Conservation (phyloP, 2,329 filamentous ascomycete genomes). For the Verticillium longisporum region DNA sequence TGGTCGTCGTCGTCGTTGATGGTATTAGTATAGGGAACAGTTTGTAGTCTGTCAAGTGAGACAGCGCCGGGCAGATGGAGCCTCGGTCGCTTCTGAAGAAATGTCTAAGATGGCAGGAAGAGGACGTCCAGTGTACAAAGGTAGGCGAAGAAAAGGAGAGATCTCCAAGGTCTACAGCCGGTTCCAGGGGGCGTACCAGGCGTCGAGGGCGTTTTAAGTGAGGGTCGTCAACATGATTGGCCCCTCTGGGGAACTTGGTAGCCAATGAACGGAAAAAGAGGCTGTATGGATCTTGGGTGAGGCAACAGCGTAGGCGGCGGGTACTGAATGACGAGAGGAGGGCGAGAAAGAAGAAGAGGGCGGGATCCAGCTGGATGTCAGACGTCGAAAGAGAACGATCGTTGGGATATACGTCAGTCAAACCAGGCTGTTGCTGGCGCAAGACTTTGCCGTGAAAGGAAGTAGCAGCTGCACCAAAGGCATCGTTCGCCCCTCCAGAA, state of each 20-base stretch:
- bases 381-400: slow-evolving; percentile 2
- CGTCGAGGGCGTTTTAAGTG: slow-evolving; percentile 31
- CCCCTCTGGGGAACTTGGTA: slow-evolving; percentile 20
- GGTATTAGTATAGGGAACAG: background rate
- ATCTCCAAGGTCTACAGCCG: slow-evolving; percentile 22
- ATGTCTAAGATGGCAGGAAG: background rate
- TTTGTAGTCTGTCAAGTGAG: background rate
- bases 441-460: slow-evolving; percentile 16
- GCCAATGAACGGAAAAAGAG: slow-evolving; percentile 32
- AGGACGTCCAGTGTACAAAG: slow-evolving; percentile 6
- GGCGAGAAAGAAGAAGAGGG: background rate
- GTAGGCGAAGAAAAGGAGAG: slow-evolving; percentile 20
- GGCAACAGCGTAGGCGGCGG: slow-evolving; percentile 2
- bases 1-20: background rate
- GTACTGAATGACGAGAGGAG: background rate
- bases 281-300: slow-evolving; percentile 9
- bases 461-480: slow-evolving; percentile 26
- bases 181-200: slow-evolving; percentile 15
- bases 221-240: slow-evolving; percentile 39
- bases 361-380: background rate
- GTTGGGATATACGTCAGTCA: slow-evolving; percentile 29
- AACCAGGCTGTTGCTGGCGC: slow-evolving; percentile 26
- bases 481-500: slow-evolving; percentile 26
- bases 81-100: background rate
- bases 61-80: background rate